These are phyloP conservation scores for Neltuma alba DNA, from an alignment of 306 rosid genomes.

Conservation along the genomic window DNA sequence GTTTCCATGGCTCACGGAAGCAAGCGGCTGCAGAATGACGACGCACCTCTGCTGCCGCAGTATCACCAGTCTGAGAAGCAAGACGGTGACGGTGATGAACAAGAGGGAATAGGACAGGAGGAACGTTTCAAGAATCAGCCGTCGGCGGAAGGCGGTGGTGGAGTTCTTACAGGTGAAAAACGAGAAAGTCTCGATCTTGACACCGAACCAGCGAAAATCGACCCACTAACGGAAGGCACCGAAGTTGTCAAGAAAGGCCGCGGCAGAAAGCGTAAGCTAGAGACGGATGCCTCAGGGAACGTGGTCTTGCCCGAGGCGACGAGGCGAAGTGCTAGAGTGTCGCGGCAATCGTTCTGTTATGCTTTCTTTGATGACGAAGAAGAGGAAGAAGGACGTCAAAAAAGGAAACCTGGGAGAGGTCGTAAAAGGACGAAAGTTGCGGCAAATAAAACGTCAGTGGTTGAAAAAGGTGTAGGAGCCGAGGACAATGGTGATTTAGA, in stretches of 20 bases:
- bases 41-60: not conserved
- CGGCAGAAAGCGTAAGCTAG: conserved; percentile 26
- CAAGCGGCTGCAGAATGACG: not conserved
- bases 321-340: not conserved
- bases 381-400: not conserved
- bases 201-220: too few relatives aligned
- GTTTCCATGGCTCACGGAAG: conserved; percentile 20
- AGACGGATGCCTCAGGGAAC: not conserved
- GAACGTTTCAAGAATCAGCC: not conserved
- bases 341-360: not conserved
- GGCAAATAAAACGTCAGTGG: not conserved
- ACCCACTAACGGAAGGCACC: not conserved
- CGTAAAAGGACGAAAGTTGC: not conserved
- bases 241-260: conserved; percentile 13
- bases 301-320: not conserved
- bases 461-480: not conserved
- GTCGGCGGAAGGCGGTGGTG: not conserved
- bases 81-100: not conserved
- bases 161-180: too few relatives aligned
- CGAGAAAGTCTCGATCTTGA: not conserved
- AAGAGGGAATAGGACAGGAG: not conserved
- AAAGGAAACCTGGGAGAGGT: not conserved
- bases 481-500: not conserved
- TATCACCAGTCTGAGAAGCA: not conserved
- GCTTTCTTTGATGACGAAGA: not conserved